Evolutionary conservation across 306 rosid genomes (phyloP).

Genomic region (Trichosanthes truncata): DNA sequence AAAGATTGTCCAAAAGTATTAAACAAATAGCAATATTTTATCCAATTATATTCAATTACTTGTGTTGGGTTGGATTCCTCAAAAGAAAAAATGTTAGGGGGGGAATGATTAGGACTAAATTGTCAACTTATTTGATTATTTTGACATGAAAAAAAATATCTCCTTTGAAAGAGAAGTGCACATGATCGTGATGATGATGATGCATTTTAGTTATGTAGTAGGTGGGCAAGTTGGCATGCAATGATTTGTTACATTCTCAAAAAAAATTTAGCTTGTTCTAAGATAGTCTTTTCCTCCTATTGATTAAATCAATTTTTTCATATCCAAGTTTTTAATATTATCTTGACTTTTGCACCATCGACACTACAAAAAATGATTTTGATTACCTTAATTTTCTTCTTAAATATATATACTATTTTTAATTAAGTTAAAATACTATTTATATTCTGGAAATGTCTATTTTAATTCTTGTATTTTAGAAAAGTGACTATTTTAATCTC

Average conservation of each 20-base stretch:
- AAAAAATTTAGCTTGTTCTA: background rate
- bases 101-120: background rate
- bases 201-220: conserved; percentile 4
- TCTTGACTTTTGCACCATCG: background rate
- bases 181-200: background rate
- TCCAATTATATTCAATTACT: background rate
- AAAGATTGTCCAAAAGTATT: background rate
- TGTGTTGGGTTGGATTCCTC: background rate
- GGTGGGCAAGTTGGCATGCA: background rate
- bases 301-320: background rate
- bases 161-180: background rate
- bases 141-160: background rate
- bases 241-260: background rate
- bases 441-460: too few relatives aligned
- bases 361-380: background rate
- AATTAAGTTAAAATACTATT: too few relatives aligned
- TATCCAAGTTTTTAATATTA: background rate
- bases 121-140: background rate
- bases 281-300: background rate
- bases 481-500: too few relatives aligned
- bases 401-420: background rate
- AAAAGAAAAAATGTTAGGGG: background rate
- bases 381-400: background rate
- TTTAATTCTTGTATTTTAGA: too few relatives aligned
- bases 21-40: background rate